A percentile compares a stretch with the other conserved stretches of the same genome.
These are phyloP conservation scores for Apiospora arundinis DNA, from an alignment of 2,329 filamentous ascomycete species.

Conservation along the genomic window DNA sequence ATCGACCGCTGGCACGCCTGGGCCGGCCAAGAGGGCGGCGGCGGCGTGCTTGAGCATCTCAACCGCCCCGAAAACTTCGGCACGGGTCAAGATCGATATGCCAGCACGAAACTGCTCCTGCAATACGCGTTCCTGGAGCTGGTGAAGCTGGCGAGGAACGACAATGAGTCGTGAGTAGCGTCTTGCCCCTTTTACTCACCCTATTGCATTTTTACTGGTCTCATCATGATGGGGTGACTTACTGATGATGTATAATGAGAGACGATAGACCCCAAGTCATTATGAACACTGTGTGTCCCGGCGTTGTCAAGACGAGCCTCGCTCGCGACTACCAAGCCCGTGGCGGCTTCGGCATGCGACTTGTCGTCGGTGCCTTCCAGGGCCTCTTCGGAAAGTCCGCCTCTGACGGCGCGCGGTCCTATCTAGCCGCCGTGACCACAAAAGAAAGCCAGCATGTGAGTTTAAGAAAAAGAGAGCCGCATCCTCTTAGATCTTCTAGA, in stretches of 20 bases:
- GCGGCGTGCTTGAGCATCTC: constrained; percentile 35
- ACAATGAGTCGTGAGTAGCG: constrained; percentile 32
- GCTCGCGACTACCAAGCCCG: constrained; percentile 25
- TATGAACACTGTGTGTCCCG: constrained; percentile 38
- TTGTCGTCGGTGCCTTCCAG: constrained; percentile 26
- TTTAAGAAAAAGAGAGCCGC: too few species aligned
- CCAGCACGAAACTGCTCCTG: constrained; percentile 35
- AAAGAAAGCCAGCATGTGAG: constrained; percentile 35
- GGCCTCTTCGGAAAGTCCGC: constrained; percentile 34
- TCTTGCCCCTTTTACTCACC: not conserved
- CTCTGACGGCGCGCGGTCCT: constrained; percentile 35
- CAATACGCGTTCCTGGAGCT: constrained; percentile 34
- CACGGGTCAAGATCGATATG: constrained; percentile 32
- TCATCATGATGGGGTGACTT: not conserved
- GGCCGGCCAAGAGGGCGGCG: constrained; percentile 24
- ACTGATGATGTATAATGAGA: not conserved
- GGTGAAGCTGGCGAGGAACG: constrained; percentile 28
- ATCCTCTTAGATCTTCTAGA: too few species aligned
- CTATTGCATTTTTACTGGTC: too few species aligned
- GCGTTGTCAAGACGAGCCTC: constrained; percentile 33
- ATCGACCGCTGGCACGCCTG: constrained; percentile 31
- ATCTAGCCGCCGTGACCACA: constrained; percentile 30
- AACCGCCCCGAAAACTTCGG: constrained; percentile 36
- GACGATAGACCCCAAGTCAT: constrained; percentile 32
- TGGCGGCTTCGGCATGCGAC: constrained; percentile 20